These are phyloP conservation scores for Phytophthora ramorum DNA, from an alignment of 352 stramenopile genomes.

Conservation along the genomic window DNA sequence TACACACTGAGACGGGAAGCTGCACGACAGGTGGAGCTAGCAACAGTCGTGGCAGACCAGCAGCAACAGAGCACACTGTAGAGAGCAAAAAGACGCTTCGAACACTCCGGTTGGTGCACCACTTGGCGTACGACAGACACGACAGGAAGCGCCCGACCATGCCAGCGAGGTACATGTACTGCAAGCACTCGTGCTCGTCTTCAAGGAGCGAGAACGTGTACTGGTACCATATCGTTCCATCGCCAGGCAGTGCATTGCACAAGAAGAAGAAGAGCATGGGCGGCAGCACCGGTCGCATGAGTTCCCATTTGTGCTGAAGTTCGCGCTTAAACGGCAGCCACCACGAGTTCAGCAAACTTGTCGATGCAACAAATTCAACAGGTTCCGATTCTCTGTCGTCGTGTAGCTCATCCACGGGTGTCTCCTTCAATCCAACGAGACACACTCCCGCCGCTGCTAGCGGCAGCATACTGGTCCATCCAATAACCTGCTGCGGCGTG, in stretches of 20 bases:
- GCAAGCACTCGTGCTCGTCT: constrained; percentile 68
- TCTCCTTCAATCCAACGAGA: constrained; percentile 57
- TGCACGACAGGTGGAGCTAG: constrained; percentile 60
- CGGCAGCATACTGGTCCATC: constrained; percentile 66
- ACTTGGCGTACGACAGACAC: constrained; percentile 78
- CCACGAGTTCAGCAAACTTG: constrained; percentile 25
- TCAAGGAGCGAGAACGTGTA: constrained; percentile 75
- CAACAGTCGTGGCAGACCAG: constrained; percentile 68
- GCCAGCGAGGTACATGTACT: constrained; percentile 73
- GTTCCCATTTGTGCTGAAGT: constrained; percentile 46
- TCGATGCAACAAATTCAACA: constrained; percentile 7
- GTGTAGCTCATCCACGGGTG: constrained; percentile 13
- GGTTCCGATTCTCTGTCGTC: neutral
- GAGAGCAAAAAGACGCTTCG: constrained; percentile 80
- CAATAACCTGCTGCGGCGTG: constrained; percentile 57
- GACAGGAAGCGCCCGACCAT: constrained; percentile 78
- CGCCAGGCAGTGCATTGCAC: constrained; percentile 69
- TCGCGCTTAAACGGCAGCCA: constrained; percentile 63
- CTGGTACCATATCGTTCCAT: constrained; percentile 83
- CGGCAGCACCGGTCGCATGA: constrained; percentile 64
- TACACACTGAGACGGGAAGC: constrained; percentile 72
- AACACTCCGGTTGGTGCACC: constrained; percentile 68
- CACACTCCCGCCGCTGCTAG: constrained; percentile 60
- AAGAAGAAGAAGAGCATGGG: constrained; percentile 87
- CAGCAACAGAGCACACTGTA: constrained; percentile 68